A percentile compares a stretch with the other conserved stretches of the same genome.
Conservation (phyloP, 1,139 yeast species). For the Pneumocystis murina region DNA sequence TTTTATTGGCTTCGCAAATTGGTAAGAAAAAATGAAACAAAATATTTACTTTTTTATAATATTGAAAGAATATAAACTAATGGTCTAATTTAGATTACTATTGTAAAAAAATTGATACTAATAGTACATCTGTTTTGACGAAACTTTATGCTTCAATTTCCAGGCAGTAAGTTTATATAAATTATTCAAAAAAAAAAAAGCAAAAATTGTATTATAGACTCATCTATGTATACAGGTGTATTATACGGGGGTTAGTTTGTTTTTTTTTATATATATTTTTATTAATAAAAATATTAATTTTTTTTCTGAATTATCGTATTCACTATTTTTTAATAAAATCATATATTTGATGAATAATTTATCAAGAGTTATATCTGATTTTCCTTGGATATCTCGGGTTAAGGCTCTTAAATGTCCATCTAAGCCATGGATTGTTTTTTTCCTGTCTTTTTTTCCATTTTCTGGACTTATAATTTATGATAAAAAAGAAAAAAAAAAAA, state of each 20-base stretch:
- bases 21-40: constrained; percentile 36
- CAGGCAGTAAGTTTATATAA: neutral
- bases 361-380: neutral
- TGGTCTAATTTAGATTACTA: constrained; percentile 12
- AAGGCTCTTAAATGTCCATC: constrained; percentile 43
- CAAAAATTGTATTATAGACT: neutral
- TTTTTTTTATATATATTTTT: neutral
- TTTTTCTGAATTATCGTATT: neutral
- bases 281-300: neutral
- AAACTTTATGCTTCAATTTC: constrained; percentile 13
- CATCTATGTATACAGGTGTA: neutral
- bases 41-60: neutral
- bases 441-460: constrained; percentile 51
- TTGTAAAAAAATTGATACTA: constrained; percentile 18
- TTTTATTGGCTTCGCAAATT: constrained; percentile 55
- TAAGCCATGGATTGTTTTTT: constrained; percentile 84
- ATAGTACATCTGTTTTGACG: constrained; percentile 16
- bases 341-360: neutral
- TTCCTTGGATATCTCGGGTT: neutral
- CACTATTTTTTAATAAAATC: neutral
- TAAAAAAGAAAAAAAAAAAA: constrained; percentile 50
- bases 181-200: neutral
- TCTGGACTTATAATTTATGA: constrained; percentile 71
- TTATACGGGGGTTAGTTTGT: neutral
- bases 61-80: neutral